Conservation (phyloP, 2,329 filamentous ascomycete species). For the Colletotrichum noveboracense region DNA sequence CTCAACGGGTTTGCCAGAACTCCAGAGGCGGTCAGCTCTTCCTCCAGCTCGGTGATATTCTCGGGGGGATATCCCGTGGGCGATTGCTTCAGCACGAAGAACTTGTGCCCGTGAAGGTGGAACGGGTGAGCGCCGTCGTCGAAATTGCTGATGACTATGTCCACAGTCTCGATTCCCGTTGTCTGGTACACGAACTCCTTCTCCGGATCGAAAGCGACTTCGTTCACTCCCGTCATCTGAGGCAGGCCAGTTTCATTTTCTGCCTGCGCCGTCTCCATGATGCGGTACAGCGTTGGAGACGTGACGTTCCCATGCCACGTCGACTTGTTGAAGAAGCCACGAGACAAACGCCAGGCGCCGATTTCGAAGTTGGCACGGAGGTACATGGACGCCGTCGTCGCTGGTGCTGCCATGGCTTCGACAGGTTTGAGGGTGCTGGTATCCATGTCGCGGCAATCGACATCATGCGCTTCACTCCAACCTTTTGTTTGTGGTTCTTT, state of each 20-base stretch:
- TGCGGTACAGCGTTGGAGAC: slow-evolving; percentile 39
- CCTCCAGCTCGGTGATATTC: slow-evolving; percentile 24
- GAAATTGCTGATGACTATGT: slow-evolving; percentile 36
- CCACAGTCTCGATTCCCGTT: slow-evolving; percentile 16
- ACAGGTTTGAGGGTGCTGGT: slow-evolving; percentile 49
- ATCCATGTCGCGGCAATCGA: slow-evolving; percentile 60
- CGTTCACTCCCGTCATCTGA: slow-evolving; percentile 31
- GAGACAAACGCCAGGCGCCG: slow-evolving; percentile 55
- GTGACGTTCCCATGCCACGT: slow-evolving; percentile 49
- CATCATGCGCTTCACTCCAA: slow-evolving; percentile 52
- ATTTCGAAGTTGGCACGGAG: slow-evolving; percentile 62
- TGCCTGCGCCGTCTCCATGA: slow-evolving; percentile 28
- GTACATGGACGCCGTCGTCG: slow-evolving; percentile 44
- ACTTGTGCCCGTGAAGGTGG: slow-evolving; percentile 66
- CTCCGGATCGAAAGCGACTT: slow-evolving; percentile 29
- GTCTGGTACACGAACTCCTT: slow-evolving; percentile 23
- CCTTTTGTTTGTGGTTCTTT: slow-evolving; percentile 46
- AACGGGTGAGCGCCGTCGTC: slow-evolving; percentile 41
- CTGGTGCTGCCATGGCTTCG: slow-evolving; percentile 37
- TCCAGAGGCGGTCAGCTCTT: slow-evolving; percentile 22
- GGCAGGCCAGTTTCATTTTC: background rate
- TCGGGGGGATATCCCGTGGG: slow-evolving; percentile 38
- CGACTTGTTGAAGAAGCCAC: slow-evolving; percentile 60
- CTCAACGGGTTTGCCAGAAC: slow-evolving; percentile 36
- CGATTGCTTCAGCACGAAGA: slow-evolving; percentile 49